These are phyloP conservation scores for Botrytis fabae DNA, from an alignment of 2,329 filamentous ascomycete genomes.

Conservation along the genomic window DNA sequence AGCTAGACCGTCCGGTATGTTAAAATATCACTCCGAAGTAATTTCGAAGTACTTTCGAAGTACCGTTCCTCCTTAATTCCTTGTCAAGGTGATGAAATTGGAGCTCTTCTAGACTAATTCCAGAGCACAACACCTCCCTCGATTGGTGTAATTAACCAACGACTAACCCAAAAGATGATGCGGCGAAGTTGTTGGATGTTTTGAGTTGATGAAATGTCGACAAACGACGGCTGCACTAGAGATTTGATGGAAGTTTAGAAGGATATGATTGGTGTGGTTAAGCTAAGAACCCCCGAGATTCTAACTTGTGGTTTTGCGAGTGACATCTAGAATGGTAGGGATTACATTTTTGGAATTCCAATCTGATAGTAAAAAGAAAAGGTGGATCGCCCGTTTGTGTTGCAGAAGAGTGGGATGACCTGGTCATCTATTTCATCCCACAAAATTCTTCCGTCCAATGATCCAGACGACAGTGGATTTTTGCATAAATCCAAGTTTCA, in stretches of 20 bases:
- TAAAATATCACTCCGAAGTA: not conserved
- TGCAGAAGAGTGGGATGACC: not conserved
- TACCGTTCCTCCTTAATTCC: not conserved
- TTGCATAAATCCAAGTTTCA: not conserved
- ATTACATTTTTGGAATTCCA: not conserved
- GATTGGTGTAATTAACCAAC: not conserved
- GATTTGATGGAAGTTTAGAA: not conserved
- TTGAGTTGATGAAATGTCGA: not conserved
- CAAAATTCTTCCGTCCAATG: not conserved
- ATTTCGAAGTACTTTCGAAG: slow-evolving; percentile 9
- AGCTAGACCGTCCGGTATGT: not conserved
- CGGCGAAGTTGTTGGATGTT: slow-evolving; percentile 1
- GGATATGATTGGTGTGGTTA: slow-evolving; percentile 1
- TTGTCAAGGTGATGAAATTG: not conserved
- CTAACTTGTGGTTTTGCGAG: not conserved
- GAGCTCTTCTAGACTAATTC: not conserved
- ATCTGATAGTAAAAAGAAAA: not conserved
- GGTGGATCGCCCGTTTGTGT: not conserved
- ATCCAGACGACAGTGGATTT: not conserved
- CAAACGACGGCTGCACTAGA: not conserved
- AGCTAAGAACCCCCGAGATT: not conserved
- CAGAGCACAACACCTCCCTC: not conserved
- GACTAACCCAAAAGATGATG: not conserved
- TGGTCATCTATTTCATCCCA: too few relatives aligned
- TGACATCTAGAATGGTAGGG: not conserved